Evolutionary conservation across 257 asterid genomes (phyloP).

Genomic region (Scutellaria minor): DNA sequence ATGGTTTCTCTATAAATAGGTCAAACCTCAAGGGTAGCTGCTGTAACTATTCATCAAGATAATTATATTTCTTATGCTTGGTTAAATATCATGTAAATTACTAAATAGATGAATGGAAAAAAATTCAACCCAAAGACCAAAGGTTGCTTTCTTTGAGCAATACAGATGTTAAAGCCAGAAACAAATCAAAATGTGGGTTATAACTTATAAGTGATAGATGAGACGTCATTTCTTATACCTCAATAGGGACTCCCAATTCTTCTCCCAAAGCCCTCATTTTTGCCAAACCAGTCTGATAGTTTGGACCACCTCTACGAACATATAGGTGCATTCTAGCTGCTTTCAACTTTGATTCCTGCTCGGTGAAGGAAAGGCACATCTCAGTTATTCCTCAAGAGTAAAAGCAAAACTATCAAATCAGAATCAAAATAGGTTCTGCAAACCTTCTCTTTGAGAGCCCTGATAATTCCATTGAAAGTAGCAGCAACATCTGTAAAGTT

Average conservation of each 20-base stretch:
- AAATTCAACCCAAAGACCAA: not conserved
- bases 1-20: not conserved
- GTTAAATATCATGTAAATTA: not conserved
- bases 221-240: constrained; percentile 53
- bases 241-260: constrained; percentile 79
- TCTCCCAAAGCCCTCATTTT: constrained; percentile 84
- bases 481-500: constrained; percentile 95
- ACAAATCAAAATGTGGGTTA: not conserved
- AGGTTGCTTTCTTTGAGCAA: not conserved
- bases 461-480: constrained; percentile 85
- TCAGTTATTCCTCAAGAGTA: constrained; percentile 2
- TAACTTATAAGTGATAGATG: not conserved
- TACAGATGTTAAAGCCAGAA: not conserved
- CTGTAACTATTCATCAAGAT: not conserved
- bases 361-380: constrained; percentile 9
- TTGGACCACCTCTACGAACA: constrained; percentile 94
- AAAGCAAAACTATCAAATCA: constrained; percentile 3
- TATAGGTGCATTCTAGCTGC: constrained; percentile 45
- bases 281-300: constrained; percentile 84
- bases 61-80: not conserved
- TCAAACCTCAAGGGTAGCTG: not conserved
- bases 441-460: constrained; percentile 91
- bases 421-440: not conserved
- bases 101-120: not conserved
- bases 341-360: constrained; percentile 40